Evolutionary conservation across 257 asterid genomes (phyloP).

Genomic region (Capsicum baccatum): DNA sequence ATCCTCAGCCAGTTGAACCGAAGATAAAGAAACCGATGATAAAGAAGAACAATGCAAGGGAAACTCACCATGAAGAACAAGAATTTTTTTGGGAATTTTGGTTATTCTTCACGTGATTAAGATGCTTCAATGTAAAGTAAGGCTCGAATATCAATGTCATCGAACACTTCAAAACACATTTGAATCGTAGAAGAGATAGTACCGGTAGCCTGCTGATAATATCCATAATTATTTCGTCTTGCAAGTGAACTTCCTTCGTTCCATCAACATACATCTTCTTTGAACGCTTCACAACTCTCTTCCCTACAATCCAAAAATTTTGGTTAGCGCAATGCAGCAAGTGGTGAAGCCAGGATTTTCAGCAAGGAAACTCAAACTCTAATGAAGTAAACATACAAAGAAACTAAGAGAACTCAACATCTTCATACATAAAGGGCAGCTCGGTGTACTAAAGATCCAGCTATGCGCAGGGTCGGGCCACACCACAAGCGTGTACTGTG

Average conservation of each 20-base stretch:
- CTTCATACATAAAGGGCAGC: too few species aligned
- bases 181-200: conserved; percentile 32
- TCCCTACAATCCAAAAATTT: not conserved
- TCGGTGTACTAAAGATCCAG: too few species aligned
- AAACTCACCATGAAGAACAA: not conserved
- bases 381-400: too few species aligned
- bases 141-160: not conserved
- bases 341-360: too few species aligned
- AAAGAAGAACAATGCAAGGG: not conserved
- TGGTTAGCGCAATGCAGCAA: too few species aligned
- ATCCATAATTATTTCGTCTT: conserved; percentile 13
- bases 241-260: not conserved
- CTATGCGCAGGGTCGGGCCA: too few species aligned
- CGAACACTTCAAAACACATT: conserved; percentile 24
- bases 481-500: too few species aligned
- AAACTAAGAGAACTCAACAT: too few species aligned
- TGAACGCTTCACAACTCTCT: not conserved
- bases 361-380: too few species aligned
- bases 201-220: conserved; percentile 32
- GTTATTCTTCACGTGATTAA: not conserved
- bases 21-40: not conserved
- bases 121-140: not conserved
- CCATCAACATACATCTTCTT: not conserved
- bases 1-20: not conserved
- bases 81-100: not conserved